Percentiles rank a stretch among this genome's conserved stretches.
Evolutionary conservation across 1,284 basidiomycete species (phyloP).

Genomic region (Sanghuangporus weigelae): DNA sequence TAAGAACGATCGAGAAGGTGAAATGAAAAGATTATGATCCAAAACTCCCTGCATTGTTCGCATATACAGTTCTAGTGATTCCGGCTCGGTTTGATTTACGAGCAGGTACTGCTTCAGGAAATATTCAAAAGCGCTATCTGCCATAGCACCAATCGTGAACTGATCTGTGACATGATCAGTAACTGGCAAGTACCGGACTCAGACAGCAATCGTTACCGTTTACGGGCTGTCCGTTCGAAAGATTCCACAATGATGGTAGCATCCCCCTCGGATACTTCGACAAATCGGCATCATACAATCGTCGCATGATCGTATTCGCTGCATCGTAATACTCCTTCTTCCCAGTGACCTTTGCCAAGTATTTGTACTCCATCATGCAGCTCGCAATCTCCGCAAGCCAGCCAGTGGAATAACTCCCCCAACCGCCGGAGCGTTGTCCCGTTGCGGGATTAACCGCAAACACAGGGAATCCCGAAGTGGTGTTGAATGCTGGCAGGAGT

Average conservation of each 20-base stretch:
- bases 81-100: conserved; percentile 54
- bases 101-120: conserved; percentile 69
- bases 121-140: conserved; percentile 48
- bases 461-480: conserved; percentile 43
- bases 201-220: conserved; percentile 7
- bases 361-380: conserved; percentile 60
- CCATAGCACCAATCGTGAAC: conserved; percentile 16
- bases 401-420: conserved; percentile 2
- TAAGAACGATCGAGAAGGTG: conserved; percentile 58
- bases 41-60: conserved; percentile 57
- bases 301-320: conserved; percentile 27
- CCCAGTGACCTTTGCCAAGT: conserved; percentile 58
- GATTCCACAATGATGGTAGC: conserved; percentile 16
- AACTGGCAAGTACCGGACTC: not conserved
- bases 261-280: conserved; percentile 12
- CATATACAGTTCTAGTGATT: conserved; percentile 59
- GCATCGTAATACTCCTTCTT: conserved; percentile 44
- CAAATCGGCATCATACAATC: conserved; percentile 17
- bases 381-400: conserved; percentile 42
- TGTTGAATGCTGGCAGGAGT: conserved; percentile 49
- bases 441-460: conserved; percentile 40
- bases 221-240: conserved; percentile 10
- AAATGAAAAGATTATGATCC: conserved; percentile 58
- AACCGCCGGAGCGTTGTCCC: not conserved
- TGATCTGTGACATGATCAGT: conserved; percentile 6